These are phyloP conservation scores for Kondoa malvinella DNA, from an alignment of 768 basidiomycete genomes.

Conservation along the genomic window DNA sequence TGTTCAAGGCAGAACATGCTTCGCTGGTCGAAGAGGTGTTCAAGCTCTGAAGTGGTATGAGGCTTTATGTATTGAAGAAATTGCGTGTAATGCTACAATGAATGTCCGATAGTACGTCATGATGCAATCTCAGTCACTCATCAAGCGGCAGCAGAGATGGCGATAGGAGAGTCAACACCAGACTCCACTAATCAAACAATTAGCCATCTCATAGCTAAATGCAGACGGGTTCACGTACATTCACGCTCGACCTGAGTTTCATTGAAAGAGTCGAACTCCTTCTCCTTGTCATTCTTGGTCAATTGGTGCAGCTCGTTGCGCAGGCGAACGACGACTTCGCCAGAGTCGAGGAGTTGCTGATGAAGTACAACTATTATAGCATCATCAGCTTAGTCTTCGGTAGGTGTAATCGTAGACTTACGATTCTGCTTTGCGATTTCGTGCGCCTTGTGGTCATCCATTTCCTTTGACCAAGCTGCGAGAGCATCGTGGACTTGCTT, in stretches of 20 bases:
- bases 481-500: not conserved
- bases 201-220: not conserved
- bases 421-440: not conserved
- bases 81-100: not conserved
- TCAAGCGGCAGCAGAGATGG: too few species aligned
- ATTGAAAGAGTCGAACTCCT: slow-evolving; percentile 4
- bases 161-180: not conserved
- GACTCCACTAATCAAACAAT: not conserved
- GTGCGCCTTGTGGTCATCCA: not conserved
- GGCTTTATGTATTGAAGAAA: not conserved
- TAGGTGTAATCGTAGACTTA: not conserved
- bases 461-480: not conserved
- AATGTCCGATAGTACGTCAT: too few species aligned
- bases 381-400: not conserved
- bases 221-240: not conserved
- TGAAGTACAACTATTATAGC: not conserved
- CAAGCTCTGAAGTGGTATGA: not conserved
- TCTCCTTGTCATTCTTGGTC: not conserved
- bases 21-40: not conserved
- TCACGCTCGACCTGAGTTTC: slow-evolving; percentile 4
- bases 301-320: slow-evolving; percentile 1
- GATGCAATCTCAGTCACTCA: too few species aligned
- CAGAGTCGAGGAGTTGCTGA: not conserved
- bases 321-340: not conserved
- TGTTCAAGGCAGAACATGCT: not conserved